These are phyloP conservation scores for Metschnikowia gruessii DNA, from an alignment of 805 yeast genomes.

Conservation along the genomic window DNA sequence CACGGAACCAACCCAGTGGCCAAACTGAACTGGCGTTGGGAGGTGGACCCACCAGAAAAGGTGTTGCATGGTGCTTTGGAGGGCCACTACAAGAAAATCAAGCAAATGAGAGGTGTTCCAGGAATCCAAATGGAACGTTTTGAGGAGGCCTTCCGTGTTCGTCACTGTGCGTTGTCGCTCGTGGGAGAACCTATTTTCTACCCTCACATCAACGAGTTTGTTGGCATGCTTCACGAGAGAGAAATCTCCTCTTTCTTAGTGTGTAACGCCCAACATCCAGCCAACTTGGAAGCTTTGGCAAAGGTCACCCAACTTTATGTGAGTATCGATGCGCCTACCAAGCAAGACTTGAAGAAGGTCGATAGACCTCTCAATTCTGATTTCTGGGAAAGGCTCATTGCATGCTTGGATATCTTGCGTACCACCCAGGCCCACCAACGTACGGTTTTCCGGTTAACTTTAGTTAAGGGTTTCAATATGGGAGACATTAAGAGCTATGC, in stretches of 20 bases:
- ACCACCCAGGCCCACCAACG: conserved; percentile 78
- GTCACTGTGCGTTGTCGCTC: conserved; percentile 86
- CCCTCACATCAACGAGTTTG: conserved; percentile 84
- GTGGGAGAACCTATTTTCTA: conserved; percentile 96
- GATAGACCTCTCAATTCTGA: conserved; percentile 88
- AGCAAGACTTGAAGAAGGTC: conserved; percentile 70
- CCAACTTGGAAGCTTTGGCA: conserved; percentile 60
- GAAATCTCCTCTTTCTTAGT: conserved; percentile 85
- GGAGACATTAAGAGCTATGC: conserved; percentile 78
- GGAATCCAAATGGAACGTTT: conserved; percentile 89
- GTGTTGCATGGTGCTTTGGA: conserved; percentile 80
- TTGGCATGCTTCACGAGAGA: conserved; percentile 73
- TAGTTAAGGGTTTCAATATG: conserved; percentile 92
- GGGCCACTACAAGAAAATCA: conserved; percentile 89
- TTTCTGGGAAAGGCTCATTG: conserved; percentile 85
- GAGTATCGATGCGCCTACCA: conserved; percentile 91
- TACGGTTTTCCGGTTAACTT: conserved; percentile 85
- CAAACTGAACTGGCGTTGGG: conserved; percentile 91
- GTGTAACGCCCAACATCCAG: conserved; percentile 96
- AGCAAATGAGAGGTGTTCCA: conserved; percentile 94
- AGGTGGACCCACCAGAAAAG: conserved; percentile 82
- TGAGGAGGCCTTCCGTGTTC: conserved; percentile 84
- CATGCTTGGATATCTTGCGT: conserved; percentile 74
- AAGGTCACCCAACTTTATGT: conserved; percentile 90
- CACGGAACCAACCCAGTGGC: conserved; percentile 98